A percentile compares a stretch with the other conserved stretches of the same genome.
phyloP scores from a whole-genome alignment of 164 flowering plant species.

The Pachysandra terminalis region DNA sequence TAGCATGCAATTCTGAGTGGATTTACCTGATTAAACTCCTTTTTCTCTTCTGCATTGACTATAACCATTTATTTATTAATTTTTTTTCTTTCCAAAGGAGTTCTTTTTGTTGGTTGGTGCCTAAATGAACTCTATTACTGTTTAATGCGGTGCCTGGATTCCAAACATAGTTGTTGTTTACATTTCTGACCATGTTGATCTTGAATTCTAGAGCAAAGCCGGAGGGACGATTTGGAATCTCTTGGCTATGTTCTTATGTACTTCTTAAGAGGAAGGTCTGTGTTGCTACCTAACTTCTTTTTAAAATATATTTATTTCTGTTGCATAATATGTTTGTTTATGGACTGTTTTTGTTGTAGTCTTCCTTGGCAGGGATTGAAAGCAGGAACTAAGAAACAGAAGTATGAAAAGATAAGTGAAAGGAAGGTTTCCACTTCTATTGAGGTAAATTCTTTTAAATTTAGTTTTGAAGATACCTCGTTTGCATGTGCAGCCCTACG shows the following conservation, averaged over 20 bases:
- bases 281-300: conserved; percentile 2
- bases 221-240: conserved; percentile 94
- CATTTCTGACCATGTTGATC: conserved; percentile 6
- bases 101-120: not conserved
- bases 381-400: conserved; percentile 93
- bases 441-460: conserved; percentile 45
- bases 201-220: conserved; percentile 70
- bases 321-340: not conserved
- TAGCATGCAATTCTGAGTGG: no score
- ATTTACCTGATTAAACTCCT: no score
- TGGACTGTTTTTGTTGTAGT: conserved; percentile 28
- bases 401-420: conserved; percentile 93
- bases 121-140: no score
- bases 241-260: conserved; percentile 95
- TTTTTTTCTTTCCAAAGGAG: no score
- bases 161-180: not conserved
- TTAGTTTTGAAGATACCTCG: not conserved
- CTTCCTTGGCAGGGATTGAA: conserved; percentile 98
- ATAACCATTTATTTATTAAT: no score
- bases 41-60: no score
- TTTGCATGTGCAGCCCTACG: not conserved
- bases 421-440: conserved; percentile 92
- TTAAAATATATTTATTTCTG: not conserved
- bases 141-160: not conserved
- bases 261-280: conserved; percentile 84